phyloP scores from a whole-genome alignment of 2,329 filamentous ascomycete species.

The Fusarium proliferatum region DNA sequence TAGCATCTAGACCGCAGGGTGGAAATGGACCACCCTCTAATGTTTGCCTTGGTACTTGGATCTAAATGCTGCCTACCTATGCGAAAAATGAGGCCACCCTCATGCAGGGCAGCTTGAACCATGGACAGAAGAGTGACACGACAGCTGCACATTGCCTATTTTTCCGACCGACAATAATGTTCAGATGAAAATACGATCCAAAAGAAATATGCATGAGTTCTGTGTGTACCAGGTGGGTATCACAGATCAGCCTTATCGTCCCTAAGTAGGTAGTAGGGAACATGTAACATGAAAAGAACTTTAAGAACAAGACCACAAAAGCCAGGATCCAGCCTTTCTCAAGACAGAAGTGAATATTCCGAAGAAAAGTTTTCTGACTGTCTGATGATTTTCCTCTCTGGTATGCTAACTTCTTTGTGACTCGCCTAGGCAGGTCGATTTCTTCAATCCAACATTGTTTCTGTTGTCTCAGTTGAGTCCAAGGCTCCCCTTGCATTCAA shows the following conservation, averaged over 20 bases:
- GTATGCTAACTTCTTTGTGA: neutral
- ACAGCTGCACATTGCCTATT: constrained; percentile 2
- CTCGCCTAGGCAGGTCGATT: neutral
- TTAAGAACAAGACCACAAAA: neutral
- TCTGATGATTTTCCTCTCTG: neutral
- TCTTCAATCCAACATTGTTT: constrained; percentile 6
- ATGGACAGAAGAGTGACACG: neutral
- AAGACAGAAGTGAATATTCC: neutral
- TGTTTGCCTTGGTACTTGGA: neutral
- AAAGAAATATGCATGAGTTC: neutral
- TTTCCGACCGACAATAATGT: neutral
- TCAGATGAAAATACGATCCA: neutral
- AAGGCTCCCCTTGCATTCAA: constrained; percentile 8
- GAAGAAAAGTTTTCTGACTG: neutral
- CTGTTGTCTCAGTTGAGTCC: constrained; percentile 18
- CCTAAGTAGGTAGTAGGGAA: neutral
- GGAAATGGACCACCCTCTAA: constrained; percentile 1
- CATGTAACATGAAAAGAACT: neutral
- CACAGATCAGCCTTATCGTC: neutral
- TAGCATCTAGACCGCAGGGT: neutral
- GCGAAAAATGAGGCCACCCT: neutral
- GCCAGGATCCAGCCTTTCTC: neutral
- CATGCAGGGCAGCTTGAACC: neutral
- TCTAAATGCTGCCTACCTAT: neutral
- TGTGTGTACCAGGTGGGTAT: neutral